phyloP scores from a whole-genome alignment of 306 rosid species.

The Quercus engelmannii region DNA sequence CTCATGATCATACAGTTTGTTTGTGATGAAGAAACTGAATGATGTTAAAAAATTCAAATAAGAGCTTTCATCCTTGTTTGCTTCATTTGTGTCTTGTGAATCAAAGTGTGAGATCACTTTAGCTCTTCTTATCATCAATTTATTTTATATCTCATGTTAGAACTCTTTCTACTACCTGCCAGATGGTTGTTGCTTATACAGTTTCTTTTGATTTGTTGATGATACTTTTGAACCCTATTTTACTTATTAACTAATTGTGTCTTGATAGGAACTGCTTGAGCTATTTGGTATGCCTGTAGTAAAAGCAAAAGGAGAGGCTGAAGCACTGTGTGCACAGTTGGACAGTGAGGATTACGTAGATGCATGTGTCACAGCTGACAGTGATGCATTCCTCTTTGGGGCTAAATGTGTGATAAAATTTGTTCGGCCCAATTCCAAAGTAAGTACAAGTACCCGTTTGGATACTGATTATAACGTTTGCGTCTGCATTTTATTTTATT shows the following conservation, averaged over 20 bases:
- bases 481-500: too few relatives aligned
- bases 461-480: too few relatives aligned
- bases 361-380: constrained; percentile 86
- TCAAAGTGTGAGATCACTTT: background rate
- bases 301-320: constrained; percentile 93
- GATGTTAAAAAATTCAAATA: background rate
- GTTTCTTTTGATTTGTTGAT: constrained; percentile 20
- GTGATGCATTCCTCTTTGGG: constrained; percentile 90
- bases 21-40: background rate
- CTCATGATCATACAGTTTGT: background rate
- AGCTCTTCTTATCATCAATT: background rate
- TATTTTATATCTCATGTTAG: constrained; percentile 1
- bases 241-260: constrained; percentile 22
- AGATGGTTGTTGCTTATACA: constrained; percentile 1
- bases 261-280: constrained; percentile 69
- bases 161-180: background rate
- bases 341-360: constrained; percentile 71
- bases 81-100: constrained; percentile 1
- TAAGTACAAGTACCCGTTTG: constrained; percentile 19
- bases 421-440: constrained; percentile 61
- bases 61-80: background rate
- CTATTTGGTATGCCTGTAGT: constrained; percentile 87
- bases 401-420: constrained; percentile 71
- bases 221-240: constrained; percentile 23
- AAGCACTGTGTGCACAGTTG: constrained; percentile 87